These are phyloP conservation scores for Suillus brevipes DNA, from an alignment of 768 basidiomycete genomes.

Conservation along the genomic window DNA sequence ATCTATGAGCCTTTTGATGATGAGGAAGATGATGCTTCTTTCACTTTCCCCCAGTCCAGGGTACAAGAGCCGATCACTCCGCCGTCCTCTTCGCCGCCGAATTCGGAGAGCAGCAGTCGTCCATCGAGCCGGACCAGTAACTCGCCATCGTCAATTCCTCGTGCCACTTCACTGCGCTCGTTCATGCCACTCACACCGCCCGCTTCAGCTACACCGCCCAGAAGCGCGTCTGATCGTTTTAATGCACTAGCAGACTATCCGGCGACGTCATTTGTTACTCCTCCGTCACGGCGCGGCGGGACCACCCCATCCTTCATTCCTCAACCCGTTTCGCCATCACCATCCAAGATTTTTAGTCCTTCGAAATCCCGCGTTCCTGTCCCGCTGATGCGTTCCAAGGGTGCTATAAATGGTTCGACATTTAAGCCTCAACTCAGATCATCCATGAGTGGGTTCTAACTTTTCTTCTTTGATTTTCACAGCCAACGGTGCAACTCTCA, in stretches of 20 bases:
- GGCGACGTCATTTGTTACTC: slow-evolving; percentile 42
- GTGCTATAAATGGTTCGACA: slow-evolving; percentile 59
- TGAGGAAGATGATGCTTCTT: slow-evolving; percentile 24
- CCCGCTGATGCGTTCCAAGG: slow-evolving; percentile 27
- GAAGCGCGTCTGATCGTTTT: slow-evolving; percentile 29
- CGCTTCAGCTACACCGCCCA: slow-evolving; percentile 37
- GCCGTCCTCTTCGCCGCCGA: slow-evolving; percentile 12
- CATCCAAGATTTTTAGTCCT: slow-evolving; percentile 28
- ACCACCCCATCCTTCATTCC: slow-evolving; percentile 59
- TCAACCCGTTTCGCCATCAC: slow-evolving; percentile 53
- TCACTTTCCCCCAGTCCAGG: slow-evolving; percentile 26
- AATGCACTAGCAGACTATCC: slow-evolving; percentile 24
- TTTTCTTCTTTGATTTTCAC: slow-evolving; percentile 37
- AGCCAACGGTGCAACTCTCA: slow-evolving; percentile 37
- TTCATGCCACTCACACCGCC: slow-evolving; percentile 31
- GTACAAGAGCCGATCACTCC: slow-evolving; percentile 12
- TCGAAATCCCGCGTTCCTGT: slow-evolving; percentile 42
- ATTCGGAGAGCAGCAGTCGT: slow-evolving; percentile 9
- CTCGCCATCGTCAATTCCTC: slow-evolving; percentile 56
- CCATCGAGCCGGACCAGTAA: slow-evolving; percentile 18
- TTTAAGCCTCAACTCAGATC: slow-evolving; percentile 50
- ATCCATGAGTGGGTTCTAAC: slow-evolving; percentile 59
- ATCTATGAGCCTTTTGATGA: slow-evolving; percentile 19
- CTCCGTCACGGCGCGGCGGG: slow-evolving; percentile 53
- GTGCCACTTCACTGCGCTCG: slow-evolving; percentile 37